Conservation (phyloP, 306 rosid genomes). For the Luffa acutangula region DNA sequence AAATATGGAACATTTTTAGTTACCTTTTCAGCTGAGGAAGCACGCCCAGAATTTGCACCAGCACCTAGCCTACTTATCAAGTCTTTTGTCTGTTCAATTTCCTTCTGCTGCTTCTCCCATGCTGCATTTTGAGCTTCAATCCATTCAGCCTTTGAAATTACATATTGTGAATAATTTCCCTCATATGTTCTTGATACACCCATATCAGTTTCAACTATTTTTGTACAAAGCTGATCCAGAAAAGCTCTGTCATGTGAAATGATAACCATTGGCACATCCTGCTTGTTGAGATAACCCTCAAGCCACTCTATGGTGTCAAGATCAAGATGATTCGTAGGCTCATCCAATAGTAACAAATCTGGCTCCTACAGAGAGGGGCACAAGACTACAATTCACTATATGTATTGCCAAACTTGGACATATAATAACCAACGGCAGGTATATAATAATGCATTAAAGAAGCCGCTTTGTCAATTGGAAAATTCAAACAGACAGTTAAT, state of each 20-base stretch:
- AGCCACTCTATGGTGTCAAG: constrained; percentile 99
- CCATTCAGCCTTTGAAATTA: constrained; percentile 74
- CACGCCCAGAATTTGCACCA: constrained; percentile 95
- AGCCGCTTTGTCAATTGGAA: neutral
- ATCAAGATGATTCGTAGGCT: constrained; percentile 95
- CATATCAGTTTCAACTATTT: constrained; percentile 98
- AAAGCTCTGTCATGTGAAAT: constrained; percentile 97
- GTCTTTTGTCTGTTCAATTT: constrained; percentile 79
- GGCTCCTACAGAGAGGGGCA: constrained; percentile 64
- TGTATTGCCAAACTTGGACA: neutral
- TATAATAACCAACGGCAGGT: neutral
- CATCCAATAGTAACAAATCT: constrained; percentile 82
- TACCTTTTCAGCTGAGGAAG: constrained; percentile 96
- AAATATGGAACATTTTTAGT: neutral
- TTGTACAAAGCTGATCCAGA: constrained; percentile 94
- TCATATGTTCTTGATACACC: constrained; percentile 74
- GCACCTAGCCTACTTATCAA: constrained; percentile 81
- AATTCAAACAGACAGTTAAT: neutral
- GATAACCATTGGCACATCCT: constrained; percentile 95
- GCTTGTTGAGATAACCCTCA: constrained; percentile 74
- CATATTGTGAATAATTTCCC: constrained; percentile 81
- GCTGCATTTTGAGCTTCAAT: constrained; percentile 82
- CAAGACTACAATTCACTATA: neutral
- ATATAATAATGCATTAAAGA: neutral
- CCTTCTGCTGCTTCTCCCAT: constrained; percentile 99